A percentile compares a stretch with the other conserved stretches of the same genome.
phyloP scores from a whole-genome alignment of 345 rosid species.

The Eucalyptus sp. region DNA sequence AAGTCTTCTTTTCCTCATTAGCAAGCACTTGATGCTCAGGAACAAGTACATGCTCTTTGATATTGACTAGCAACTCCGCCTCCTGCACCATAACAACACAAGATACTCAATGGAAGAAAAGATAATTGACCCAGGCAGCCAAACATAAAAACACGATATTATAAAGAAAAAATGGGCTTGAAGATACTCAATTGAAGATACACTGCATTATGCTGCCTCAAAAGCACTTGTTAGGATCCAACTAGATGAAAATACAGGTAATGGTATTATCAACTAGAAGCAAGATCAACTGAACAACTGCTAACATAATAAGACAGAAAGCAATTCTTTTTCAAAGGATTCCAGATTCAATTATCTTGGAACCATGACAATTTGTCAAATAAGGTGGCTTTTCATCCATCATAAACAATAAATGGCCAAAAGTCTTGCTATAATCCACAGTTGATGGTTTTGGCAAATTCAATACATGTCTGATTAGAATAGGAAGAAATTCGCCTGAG shows the following conservation, averaged over 20 bases:
- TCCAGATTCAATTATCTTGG: background rate
- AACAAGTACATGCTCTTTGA: slow-evolving; percentile 33
- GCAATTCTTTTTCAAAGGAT: background rate
- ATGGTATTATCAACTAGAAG: background rate
- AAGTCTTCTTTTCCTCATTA: slow-evolving; percentile 29
- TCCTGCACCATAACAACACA: slow-evolving; percentile 7
- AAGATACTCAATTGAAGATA: background rate
- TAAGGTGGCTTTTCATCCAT: background rate
- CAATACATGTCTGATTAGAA: background rate
- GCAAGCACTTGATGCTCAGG: slow-evolving; percentile 34
- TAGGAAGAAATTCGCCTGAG: background rate
- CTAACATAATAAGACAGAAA: background rate
- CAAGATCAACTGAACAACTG: background rate
- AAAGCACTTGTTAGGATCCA: background rate
- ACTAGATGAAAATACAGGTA: background rate
- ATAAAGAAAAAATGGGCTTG: background rate
- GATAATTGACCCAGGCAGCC: background rate
- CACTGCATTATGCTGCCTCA: background rate
- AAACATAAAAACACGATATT: background rate
- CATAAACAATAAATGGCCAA: background rate
- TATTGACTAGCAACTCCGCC: slow-evolving; percentile 24
- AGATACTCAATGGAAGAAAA: background rate
- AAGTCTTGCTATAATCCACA: background rate
- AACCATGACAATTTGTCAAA: background rate
- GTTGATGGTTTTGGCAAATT: background rate